Base-by-base conservation (phyloP, 2,329 filamentous ascomycete species). In the Ceratocystis ficicola region DNA sequence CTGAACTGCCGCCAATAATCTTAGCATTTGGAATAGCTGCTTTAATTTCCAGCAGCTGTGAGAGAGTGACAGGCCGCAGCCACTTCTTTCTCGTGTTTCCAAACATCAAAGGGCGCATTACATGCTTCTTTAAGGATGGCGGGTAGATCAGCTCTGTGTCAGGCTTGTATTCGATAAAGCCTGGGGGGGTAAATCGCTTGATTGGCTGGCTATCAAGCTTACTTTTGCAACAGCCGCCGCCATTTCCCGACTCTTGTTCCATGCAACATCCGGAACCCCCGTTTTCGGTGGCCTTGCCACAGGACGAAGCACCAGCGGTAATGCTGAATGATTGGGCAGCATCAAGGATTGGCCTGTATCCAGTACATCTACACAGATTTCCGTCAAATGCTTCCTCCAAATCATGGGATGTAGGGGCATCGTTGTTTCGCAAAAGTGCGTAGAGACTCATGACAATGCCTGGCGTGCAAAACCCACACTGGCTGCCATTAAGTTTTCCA, bases 401-500 rank as follows among this genome's bases (percentile, higher is more conserved):
- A 36, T 95, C 89, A 70, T 90, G 84, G 72, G 93, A 85, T 2
- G 85, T 86, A 0, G 93, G 92, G 22, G 81, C 80, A 3, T 86
- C 80, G 70, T 92, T 88, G 72, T 97, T 97, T 68, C 94, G 83
- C 41, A 99, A 80, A 57, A 97, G 80, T 5, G 94, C 94, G 75
- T 99, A 99, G 66, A 97, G 76, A 74, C 92, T 96, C 89, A 97
- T 97, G 69, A 97, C 92, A 72, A 99, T 97, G 1, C 94, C 94
- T 3, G 94, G 94, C 0, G 94, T 97, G 73, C 94, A 99, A 76
- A 99, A 99, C 0, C 92, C 83, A 68, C 83, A 99, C 75, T 99
- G 93, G 70, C 90, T 95, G 62, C 94, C 94, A 77, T 96, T 94
- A 41, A 88, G 84, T 75, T 89, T 89, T 20, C 94, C 93, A 71